Evolutionary conservation across 352 stramenopile genomes (phyloP), one percentile per base, ranked within the genome.

Genomic region (Globisporangium perplexum): DNA sequence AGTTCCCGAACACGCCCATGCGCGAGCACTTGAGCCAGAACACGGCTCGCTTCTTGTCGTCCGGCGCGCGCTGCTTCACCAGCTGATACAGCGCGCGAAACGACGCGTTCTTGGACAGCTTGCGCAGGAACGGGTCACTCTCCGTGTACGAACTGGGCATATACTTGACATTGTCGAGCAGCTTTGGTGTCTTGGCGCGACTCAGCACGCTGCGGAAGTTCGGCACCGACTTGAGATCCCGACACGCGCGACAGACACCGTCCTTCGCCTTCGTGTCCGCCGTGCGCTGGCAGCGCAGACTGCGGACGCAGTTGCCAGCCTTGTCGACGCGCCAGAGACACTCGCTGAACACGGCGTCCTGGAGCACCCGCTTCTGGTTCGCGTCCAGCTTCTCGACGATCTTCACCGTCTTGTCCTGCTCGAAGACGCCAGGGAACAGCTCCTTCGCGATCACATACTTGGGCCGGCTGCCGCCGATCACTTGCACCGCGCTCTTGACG

Each of bases 251-350:
- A 49, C 83, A 93, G 0, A 83, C 72, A 4, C 77, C 71, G 26
- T 68, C 70, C 41, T 47, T 60, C 35, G 24, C 52, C 15, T 42
- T 46, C n/a, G 41, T 54, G 12, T 69, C 72, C 3, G 85, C 70
- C 28, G 72, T 66, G 2, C 83, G 70, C 20, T 71, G 68, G 52
- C 83, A 93, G 15, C 77, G 69, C 41, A 89, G 57, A 66, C 83
- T 93, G 46, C 83, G 80, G 6, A 93, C 74, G 38, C 80, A 93
- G 41, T 71, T 73, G 17, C 77, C 79, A 42, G 70, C 56, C 44
- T 89, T 90, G 58, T 93, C 83, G 5, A 93, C 75, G 20, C 83
- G 77, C 83, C 83, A 93, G 8, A 90, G 55, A 41, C 80, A 90
- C 51, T 93, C 83, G 36, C 76, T 85, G 50, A 87, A 90, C 4